phyloP scores from a whole-genome alignment of 2,329 filamentous ascomycete species.

The Eutypa lata region DNA sequence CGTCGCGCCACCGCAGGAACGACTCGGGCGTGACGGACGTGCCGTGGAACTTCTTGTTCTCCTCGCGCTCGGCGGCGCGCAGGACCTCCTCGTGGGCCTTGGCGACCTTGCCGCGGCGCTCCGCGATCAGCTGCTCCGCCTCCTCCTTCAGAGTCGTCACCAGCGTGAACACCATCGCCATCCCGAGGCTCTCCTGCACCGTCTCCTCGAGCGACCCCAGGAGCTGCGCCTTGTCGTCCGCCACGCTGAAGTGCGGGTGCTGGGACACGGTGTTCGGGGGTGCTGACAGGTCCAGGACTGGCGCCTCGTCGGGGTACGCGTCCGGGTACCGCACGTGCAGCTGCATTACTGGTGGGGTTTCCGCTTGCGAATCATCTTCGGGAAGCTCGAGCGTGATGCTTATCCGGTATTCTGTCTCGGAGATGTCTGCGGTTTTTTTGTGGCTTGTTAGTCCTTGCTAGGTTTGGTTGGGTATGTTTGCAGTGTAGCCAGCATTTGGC shows the following conservation, averaged over 20 bases:
- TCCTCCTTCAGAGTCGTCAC: slow-evolving; percentile 84
- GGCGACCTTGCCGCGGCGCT: slow-evolving; percentile 64
- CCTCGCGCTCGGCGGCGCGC: slow-evolving; percentile 72
- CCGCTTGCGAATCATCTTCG: slow-evolving; percentile 59
- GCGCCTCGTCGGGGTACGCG: slow-evolving; percentile 84
- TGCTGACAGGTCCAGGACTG: slow-evolving; percentile 70
- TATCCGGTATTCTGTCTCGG: slow-evolving; percentile 85
- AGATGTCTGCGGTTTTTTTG: slow-evolving; percentile 67
- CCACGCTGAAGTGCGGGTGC: slow-evolving; percentile 73
- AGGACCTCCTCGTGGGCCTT: slow-evolving; percentile 54
- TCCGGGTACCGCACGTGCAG: slow-evolving; percentile 88
- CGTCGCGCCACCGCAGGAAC: slow-evolving; percentile 78
- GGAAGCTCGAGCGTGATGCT: slow-evolving; percentile 78
- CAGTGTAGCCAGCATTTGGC: no score
- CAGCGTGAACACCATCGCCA: slow-evolving; percentile 96
- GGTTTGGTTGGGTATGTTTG: not conserved
- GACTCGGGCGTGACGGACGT: slow-evolving; percentile 82
- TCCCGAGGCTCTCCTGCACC: slow-evolving; percentile 89
- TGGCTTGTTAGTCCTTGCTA: no score
- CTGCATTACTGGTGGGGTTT: slow-evolving; percentile 68
- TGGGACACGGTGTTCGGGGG: slow-evolving; percentile 61
- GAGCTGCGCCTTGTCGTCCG: slow-evolving; percentile 73
- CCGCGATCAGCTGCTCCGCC: slow-evolving; percentile 79
- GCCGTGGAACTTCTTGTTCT: slow-evolving; percentile 96
- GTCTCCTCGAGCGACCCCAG: slow-evolving; percentile 69